Percentiles rank a stretch among this genome's conserved stretches.
These are phyloP conservation scores for Areca catechu DNA, from an alignment of 176 grass and related monocot genomes.

Conservation along the genomic window DNA sequence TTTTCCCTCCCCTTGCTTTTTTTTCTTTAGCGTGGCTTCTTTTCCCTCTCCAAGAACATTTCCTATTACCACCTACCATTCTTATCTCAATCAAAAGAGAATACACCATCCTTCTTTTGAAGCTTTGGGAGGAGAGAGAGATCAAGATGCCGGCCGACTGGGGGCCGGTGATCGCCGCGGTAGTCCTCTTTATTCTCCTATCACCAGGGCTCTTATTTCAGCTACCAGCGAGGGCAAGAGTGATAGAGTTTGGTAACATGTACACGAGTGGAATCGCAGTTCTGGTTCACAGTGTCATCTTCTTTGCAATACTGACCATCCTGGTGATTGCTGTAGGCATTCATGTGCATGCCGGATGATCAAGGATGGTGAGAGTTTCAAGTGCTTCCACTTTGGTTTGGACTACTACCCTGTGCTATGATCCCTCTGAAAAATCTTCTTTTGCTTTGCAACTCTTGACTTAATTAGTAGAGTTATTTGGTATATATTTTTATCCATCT, in stretches of 20 bases:
- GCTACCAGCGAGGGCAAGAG: neutral
- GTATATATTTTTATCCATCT: too few relatives aligned
- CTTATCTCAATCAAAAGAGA: too few relatives aligned
- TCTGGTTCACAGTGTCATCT: slow-evolving; percentile 2
- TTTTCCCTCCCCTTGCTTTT: too few relatives aligned
- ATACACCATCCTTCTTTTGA: too few relatives aligned
- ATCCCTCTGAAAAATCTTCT: too few relatives aligned
- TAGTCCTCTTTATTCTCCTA: neutral
- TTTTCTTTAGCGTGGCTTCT: too few relatives aligned
- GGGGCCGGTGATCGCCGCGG: slow-evolving; percentile 2
- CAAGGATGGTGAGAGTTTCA: neutral
- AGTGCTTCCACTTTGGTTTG: too few relatives aligned
- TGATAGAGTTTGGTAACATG: slow-evolving; percentile 5
- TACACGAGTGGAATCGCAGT: slow-evolving; percentile 1
- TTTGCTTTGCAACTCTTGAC: too few relatives aligned
- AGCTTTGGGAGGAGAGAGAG: neutral
- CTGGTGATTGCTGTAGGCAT: neutral
- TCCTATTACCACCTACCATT: too few relatives aligned
- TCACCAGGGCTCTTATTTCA: slow-evolving; percentile 4
- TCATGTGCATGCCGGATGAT: neutral
- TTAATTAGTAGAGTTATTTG: too few relatives aligned
- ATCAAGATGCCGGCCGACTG: slow-evolving; percentile 1
- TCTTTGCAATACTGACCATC: slow-evolving; percentile 7
- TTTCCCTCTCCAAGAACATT: too few relatives aligned
- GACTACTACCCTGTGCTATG: too few relatives aligned